These are phyloP conservation scores for Adiantum capillusveneris DNA, from an alignment of 75 land plant genomes.

Conservation along the genomic window DNA sequence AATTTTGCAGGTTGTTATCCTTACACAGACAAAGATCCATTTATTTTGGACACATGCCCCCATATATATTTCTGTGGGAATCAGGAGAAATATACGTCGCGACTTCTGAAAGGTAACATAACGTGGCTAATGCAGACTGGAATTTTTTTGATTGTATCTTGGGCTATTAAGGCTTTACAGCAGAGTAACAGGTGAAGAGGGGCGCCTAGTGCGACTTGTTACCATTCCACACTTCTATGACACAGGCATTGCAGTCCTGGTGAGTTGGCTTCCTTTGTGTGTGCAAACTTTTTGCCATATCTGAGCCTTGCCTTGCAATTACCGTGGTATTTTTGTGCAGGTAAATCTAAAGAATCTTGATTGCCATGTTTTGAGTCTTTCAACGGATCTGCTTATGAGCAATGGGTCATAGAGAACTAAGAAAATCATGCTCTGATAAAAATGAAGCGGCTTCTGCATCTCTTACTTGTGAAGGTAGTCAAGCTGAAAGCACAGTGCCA, in stretches of 20 bases:
- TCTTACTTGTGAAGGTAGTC: too few relatives aligned
- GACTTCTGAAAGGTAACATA: slow-evolving; percentile 56
- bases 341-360: slow-evolving; percentile 63
- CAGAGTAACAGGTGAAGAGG: slow-evolving; percentile 47
- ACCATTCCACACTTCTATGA: slow-evolving; percentile 78
- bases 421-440: too few relatives aligned
- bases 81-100: slow-evolving; percentile 64
- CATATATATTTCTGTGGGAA: slow-evolving; percentile 98
- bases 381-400: background rate
- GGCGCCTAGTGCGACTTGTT: slow-evolving; percentile 75
- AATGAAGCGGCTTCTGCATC: too few relatives aligned
- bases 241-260: slow-evolving; percentile 84
- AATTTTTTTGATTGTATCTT: too few relatives aligned
- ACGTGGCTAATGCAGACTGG: background rate
- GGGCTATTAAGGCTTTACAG: too few relatives aligned
- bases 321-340: slow-evolving; percentile 36
- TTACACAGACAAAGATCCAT: slow-evolving; percentile 90
- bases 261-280: slow-evolving; percentile 30
- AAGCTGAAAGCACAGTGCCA: too few relatives aligned
- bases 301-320: too few relatives aligned
- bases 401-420: too few relatives aligned
- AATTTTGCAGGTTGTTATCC: slow-evolving; percentile 85
- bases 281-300: background rate
- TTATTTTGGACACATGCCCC: slow-evolving; percentile 83
- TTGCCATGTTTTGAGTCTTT: slow-evolving; percentile 35